Base-by-base conservation (phyloP, 768 basidiomycete genomes). In the Russula vinacea region DNA sequence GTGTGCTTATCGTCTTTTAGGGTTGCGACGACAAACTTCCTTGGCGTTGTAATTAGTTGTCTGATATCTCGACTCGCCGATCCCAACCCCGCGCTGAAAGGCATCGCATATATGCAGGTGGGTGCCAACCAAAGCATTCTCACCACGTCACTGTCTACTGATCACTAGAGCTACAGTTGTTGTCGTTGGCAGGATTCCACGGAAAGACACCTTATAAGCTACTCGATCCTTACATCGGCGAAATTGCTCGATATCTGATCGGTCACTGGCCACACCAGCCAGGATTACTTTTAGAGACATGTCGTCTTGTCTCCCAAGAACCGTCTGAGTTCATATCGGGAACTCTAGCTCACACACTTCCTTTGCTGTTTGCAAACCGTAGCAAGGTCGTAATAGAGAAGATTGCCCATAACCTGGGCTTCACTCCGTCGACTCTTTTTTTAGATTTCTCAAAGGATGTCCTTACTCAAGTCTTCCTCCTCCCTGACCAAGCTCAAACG, bases 51-150 rank as follows among this genome's bases (percentile, higher is more conserved):
- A 13, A 70, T 92, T 3, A 83, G 79, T 60, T 80, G 85, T 56
- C 74, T 94, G 3, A 80, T 92, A 22, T 79, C 82, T 3, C 87
- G 88, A 58, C 75, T 94, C 8, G 89, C 85, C 1, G 80, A 85
- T 63, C 73, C 77, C 39, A 94, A 90, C 67, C 83, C 85, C 2
- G 80, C 89, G 6, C 68, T 94, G 35, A 88, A 83, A 73, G 88
- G 87, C 26, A 78, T 80, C 17, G 89, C 89, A 0, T 83, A 81
- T 67, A 80, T 81, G 71, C 88, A 92, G 76, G 91, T 86, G 68
- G 67, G 79, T 71, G 24, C 2, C 29, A 24, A 22, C 44, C 8
- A 22, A 22, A 51, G 11, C 45, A 59, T 47, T 58, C 35, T 55
- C 44, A 44, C 4, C 69, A 68, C 26, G 69, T 40, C 40, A 59